Evolutionary conservation across 148 eudicot species (phyloP).

Genomic region (Nepenthes mirabilis): DNA sequence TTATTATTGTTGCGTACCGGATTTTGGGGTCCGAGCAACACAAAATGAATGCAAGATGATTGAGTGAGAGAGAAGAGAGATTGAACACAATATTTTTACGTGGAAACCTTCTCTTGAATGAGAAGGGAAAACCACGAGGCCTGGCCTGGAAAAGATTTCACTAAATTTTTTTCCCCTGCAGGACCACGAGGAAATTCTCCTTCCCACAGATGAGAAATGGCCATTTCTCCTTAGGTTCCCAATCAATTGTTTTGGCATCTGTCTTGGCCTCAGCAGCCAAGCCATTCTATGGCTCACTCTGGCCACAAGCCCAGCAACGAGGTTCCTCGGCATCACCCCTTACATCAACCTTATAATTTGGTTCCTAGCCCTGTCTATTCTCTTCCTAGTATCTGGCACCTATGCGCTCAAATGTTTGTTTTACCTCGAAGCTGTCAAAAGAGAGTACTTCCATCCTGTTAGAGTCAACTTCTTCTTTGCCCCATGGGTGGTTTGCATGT

Average conservation of each 20-base stretch:
- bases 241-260: slow-evolving; percentile 74
- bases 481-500: slow-evolving; percentile 88
- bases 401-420: slow-evolving; percentile 53
- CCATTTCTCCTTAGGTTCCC: slow-evolving; percentile 94
- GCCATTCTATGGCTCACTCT: slow-evolving; percentile 77
- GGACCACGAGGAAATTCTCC: slow-evolving; percentile 85
- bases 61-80: too few relatives aligned
- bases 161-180: slow-evolving; percentile 22
- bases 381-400: slow-evolving; percentile 33
- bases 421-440: slow-evolving; percentile 81
- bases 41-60: too few relatives aligned
- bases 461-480: slow-evolving; percentile 96
- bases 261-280: slow-evolving; percentile 92
- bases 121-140: too few relatives aligned
- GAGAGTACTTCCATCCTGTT: slow-evolving; percentile 92
- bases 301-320: slow-evolving; percentile 42
- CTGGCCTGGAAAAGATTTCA: too few relatives aligned
- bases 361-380: slow-evolving; percentile 43
- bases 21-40: too few relatives aligned
- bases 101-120: too few relatives aligned
- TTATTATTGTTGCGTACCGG: too few relatives aligned
- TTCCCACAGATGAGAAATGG: slow-evolving; percentile 85
- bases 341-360: slow-evolving; percentile 64
- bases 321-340: slow-evolving; percentile 56
- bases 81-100: too few relatives aligned